phyloP scores from a whole-genome alignment of 805 yeast species.

The Pichia phayaonensis region DNA sequence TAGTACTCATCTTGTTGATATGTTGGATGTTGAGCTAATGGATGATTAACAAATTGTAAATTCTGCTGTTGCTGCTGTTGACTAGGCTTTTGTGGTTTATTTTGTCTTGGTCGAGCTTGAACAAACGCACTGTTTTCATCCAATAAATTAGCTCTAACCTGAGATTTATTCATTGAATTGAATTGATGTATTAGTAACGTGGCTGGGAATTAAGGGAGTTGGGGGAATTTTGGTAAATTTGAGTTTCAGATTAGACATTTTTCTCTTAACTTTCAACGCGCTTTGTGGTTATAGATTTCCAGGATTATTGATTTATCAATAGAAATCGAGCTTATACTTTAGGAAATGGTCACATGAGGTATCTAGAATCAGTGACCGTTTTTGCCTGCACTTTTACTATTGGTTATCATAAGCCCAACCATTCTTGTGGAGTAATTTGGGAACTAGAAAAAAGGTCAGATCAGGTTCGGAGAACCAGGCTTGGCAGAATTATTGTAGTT shows the following conservation, averaged over 20 bases:
- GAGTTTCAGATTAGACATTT: not conserved
- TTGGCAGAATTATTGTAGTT: too few relatives aligned
- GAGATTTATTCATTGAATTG: conserved; percentile 16
- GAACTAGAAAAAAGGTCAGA: too few relatives aligned
- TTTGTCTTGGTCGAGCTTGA: not conserved
- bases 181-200: not conserved
- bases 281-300: too few relatives aligned
- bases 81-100: not conserved
- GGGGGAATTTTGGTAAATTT: not conserved
- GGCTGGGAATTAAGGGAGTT: not conserved
- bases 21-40: not conserved
- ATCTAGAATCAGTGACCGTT: too few relatives aligned
- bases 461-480: too few relatives aligned
- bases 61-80: not conserved
- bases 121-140: conserved; percentile 12
- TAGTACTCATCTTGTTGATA: not conserved
- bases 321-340: too few relatives aligned
- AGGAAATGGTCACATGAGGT: too few relatives aligned
- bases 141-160: conserved; percentile 20
- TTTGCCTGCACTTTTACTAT: too few relatives aligned
- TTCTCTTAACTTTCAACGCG: too few relatives aligned
- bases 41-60: not conserved
- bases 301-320: too few relatives aligned
- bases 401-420: too few relatives aligned
- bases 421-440: too few relatives aligned